These are phyloP conservation scores for Phanerodontia chrysosporium DNA, from an alignment of 768 basidiomycete species.

Conservation along the genomic window DNA sequence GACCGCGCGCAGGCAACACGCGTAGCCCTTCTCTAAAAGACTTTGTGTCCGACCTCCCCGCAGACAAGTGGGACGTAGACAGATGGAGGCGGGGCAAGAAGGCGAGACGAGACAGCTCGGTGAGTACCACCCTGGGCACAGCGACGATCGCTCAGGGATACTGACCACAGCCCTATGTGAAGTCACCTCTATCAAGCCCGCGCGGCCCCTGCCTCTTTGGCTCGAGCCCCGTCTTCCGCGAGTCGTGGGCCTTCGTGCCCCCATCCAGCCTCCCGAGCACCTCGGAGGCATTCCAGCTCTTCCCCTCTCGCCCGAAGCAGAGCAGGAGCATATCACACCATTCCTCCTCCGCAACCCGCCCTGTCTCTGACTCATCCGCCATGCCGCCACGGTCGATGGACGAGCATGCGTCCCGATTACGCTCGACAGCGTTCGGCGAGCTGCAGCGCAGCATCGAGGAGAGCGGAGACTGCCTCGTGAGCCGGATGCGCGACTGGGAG, in stretches of 20 bases:
- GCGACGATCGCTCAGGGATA: background rate
- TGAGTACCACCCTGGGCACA: constrained; percentile 27
- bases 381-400: background rate
- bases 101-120: constrained; percentile 44
- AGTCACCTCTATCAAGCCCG: constrained; percentile 1
- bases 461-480: constrained; percentile 63
- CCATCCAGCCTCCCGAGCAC: constrained; percentile 21
- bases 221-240: constrained; percentile 17
- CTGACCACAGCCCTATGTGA: constrained; percentile 4
- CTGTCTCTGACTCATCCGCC: background rate
- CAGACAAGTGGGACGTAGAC: constrained; percentile 51
- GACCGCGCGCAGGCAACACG: constrained; percentile 40
- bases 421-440: constrained; percentile 62
- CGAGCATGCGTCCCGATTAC: constrained; percentile 37
- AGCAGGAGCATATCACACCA: constrained; percentile 4
- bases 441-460: constrained; percentile 59
- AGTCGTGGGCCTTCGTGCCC: constrained; percentile 12
- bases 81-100: constrained; percentile 52
- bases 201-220: constrained; percentile 10
- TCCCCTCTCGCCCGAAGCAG: constrained; percentile 18
- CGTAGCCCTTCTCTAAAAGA: constrained; percentile 32
- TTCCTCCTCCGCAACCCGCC: background rate
- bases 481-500: constrained; percentile 73
- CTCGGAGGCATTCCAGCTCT: constrained; percentile 31
- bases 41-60: constrained; percentile 22